These are phyloP conservation scores for Hanseniaspora singularis DNA, from an alignment of 805 yeast species.

Conservation along the genomic window DNA sequence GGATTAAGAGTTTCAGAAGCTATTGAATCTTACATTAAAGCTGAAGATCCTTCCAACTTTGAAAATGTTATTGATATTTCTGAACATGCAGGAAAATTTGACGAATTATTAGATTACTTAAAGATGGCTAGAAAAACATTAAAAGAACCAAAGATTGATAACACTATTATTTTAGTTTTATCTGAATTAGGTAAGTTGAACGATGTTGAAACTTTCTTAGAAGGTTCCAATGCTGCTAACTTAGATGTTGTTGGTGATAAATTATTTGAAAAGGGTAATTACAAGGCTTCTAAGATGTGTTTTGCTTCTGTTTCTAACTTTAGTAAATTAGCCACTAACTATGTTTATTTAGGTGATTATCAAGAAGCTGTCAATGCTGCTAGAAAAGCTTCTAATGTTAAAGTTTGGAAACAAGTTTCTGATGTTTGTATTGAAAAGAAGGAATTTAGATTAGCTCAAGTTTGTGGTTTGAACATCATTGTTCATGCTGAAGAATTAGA, in stretches of 20 bases:
- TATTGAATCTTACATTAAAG: conserved; percentile 79
- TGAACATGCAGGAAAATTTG: conserved; percentile 91
- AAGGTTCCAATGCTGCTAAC: conserved; percentile 85
- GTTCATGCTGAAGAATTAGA: conserved; percentile 95
- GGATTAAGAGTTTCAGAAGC: conserved; percentile 89
- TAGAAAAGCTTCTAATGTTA: conserved; percentile 85
- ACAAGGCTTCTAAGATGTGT: conserved; percentile 84
- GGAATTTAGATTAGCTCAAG: conserved; percentile 94
- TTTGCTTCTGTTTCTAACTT: conserved; percentile 82
- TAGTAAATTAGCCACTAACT: conserved; percentile 91
- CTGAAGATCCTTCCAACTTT: conserved; percentile 81
- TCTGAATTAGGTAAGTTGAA: conserved; percentile 63
- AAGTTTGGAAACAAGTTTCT: conserved; percentile 95
- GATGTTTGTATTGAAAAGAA: conserved; percentile 90
- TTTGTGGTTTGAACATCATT: conserved; percentile 93
- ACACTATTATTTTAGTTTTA: conserved; percentile 76
- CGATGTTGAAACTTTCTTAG: conserved; percentile 76
- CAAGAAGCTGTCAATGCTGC: conserved; percentile 98
- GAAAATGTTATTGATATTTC: conserved; percentile 88
- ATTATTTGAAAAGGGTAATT: conserved; percentile 66
- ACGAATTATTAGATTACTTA: conserved; percentile 76
- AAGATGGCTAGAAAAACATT: conserved; percentile 82
- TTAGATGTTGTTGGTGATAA: conserved; percentile 86
- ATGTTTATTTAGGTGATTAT: conserved; percentile 82
- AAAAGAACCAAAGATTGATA: conserved; percentile 87